These are phyloP conservation scores for Fusarium setosum DNA, from an alignment of 2,329 filamentous ascomycete genomes.

Conservation along the genomic window DNA sequence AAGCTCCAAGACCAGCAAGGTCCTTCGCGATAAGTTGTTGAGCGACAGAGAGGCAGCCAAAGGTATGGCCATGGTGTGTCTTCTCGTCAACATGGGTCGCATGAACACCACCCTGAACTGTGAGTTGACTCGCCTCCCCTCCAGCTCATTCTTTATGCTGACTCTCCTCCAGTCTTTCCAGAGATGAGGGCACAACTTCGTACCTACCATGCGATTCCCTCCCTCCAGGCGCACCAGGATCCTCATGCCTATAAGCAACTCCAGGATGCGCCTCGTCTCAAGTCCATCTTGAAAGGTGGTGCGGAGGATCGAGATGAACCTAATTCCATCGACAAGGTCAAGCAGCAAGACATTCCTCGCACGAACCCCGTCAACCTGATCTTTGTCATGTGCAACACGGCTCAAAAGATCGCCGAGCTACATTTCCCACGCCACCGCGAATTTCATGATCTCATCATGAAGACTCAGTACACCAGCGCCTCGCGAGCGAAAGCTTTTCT, in stretches of 20 bases:
- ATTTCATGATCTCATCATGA: conserved; percentile 98
- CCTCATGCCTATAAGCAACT: conserved; percentile 97
- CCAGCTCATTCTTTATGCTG: neutral
- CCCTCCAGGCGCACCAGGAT: conserved; percentile 93
- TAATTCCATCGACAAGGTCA: conserved; percentile 84
- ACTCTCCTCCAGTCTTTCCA: conserved; percentile 81
- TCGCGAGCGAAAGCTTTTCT: conserved; percentile 90
- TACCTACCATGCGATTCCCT: conserved; percentile 98
- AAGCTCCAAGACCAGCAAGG: conserved; percentile 99
- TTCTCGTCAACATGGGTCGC: conserved; percentile 94
- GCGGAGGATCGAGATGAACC: conserved; percentile 92
- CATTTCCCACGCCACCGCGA: conserved; percentile 89
- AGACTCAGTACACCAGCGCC: conserved; percentile 81
- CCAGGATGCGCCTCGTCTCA: conserved; percentile 94
- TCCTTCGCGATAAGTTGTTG: conserved; percentile 94
- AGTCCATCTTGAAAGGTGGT: conserved; percentile 96
- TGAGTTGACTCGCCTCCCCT: conserved; percentile 57
- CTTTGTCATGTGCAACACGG: conserved; percentile 91
- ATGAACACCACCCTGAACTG: conserved; percentile 99
- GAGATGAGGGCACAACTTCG: conserved; percentile 98
- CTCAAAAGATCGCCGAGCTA: conserved; percentile 89
- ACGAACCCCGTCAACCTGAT: conserved; percentile 98
- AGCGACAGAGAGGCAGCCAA: conserved; percentile 92
- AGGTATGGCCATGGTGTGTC: conserved; percentile 99
- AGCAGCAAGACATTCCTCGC: conserved; percentile 70